Percentiles rank a stretch among this genome's conserved stretches.
These are phyloP conservation scores for Tritrichomonas musculus DNA, from an alignment of 208 protist genomes.

Conservation along the genomic window DNA sequence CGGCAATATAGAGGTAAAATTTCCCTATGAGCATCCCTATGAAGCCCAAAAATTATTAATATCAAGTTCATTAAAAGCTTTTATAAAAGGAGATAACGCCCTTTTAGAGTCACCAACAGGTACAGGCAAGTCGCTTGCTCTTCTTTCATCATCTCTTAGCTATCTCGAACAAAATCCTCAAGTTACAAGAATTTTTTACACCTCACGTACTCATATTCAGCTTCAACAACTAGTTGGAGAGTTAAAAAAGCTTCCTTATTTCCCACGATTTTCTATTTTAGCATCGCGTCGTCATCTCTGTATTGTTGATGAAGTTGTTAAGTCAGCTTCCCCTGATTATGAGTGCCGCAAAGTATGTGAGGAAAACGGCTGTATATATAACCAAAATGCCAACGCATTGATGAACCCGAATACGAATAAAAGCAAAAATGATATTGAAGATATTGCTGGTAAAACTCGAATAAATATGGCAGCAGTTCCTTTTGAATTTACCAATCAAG, in stretches of 20 bases:
- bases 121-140: not conserved
- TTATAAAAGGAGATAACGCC: not conserved
- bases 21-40: not conserved
- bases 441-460: too few species aligned
- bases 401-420: not conserved
- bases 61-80: not conserved
- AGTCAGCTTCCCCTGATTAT: not conserved
- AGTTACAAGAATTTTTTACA: not conserved
- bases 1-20: not conserved
- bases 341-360: not conserved
- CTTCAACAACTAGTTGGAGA: constrained; percentile 33
- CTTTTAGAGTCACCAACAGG: constrained; percentile 12
- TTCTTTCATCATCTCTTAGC: not conserved
- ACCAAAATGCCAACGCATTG: too few species aligned
- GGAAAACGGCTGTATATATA: too few species aligned
- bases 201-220: constrained; percentile 21
- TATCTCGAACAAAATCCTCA: not conserved
- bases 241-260: not conserved
- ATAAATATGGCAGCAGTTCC: too few species aligned
- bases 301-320: not conserved
- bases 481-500: not conserved
- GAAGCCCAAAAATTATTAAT: not conserved
- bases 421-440: too few species aligned
- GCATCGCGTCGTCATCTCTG: not conserved
- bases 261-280: not conserved